Percentiles rank a stretch among this genome's conserved stretches.
phyloP scores from a whole-genome alignment of 2,329 filamentous ascomycete genomes.

The Xylaria sp. region DNA sequence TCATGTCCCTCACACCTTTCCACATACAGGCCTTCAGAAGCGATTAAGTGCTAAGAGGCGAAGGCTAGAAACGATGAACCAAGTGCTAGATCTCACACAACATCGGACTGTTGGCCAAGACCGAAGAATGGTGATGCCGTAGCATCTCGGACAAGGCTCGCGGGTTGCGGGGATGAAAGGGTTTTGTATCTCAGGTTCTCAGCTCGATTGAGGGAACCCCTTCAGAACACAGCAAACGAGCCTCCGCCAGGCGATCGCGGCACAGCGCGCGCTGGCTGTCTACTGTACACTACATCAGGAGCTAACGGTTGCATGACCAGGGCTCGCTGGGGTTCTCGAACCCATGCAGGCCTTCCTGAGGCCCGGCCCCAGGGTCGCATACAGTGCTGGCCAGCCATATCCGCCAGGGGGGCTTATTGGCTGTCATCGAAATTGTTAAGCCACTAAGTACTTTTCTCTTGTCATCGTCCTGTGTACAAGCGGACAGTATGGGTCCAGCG shows the following conservation, averaged over 20 bases:
- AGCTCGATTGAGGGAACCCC: constrained; percentile 24
- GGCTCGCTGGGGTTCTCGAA: constrained; percentile 10
- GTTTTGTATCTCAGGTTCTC: constrained; percentile 26
- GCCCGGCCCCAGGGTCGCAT: constrained; percentile 3
- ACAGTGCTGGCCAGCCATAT: background rate
- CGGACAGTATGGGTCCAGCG: background rate
- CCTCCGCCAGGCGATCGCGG: background rate
- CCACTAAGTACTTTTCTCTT: background rate
- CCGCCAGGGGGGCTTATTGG: background rate
- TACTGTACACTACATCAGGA: background rate
- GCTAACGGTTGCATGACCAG: constrained; percentile 1
- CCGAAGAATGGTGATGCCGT: constrained; percentile 14
- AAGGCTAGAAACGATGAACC: constrained; percentile 9
- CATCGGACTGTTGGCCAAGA: constrained; percentile 11
- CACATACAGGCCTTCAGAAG: constrained; percentile 2
- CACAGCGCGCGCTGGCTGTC: background rate
- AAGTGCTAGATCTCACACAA: constrained; percentile 3
- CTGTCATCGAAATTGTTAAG: background rate
- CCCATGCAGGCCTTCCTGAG: background rate
- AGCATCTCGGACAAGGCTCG: constrained; percentile 25
- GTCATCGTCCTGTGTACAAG: background rate
- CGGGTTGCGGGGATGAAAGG: constrained; percentile 14
- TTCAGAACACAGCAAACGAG: background rate
- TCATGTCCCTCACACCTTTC: constrained; percentile 19
- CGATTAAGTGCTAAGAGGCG: background rate